These are phyloP conservation scores for Rhypophila decipiens DNA, from an alignment of 495 filamentous ascomycete species.

Conservation along the genomic window DNA sequence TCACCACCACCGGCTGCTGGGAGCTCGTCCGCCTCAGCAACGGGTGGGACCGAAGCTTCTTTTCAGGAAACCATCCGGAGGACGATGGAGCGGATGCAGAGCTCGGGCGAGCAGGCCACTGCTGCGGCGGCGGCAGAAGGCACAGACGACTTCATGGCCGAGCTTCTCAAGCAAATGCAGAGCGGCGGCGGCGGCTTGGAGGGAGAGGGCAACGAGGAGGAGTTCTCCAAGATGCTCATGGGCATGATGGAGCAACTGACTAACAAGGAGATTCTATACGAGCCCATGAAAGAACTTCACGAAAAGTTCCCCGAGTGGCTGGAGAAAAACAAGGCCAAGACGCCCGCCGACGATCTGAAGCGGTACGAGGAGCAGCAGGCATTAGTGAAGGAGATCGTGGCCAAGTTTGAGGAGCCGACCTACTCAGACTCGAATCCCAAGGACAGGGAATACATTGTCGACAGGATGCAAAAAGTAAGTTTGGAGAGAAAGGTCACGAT, in stretches of 20 bases:
- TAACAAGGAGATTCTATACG: slow-evolving; percentile 95
- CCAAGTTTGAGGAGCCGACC: slow-evolving; percentile 70
- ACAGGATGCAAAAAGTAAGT: slow-evolving; percentile 91
- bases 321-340: slow-evolving; percentile 61
- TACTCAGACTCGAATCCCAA: slow-evolving; percentile 76
- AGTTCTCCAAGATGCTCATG: slow-evolving; percentile 86
- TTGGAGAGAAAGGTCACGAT: no score
- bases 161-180: slow-evolving; percentile 81
- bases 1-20: neutral
- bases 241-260: slow-evolving; percentile 99
- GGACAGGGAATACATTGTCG: slow-evolving; percentile 89
- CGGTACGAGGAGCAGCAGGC: slow-evolving; percentile 75
- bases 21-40: neutral
- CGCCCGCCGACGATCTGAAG: slow-evolving; percentile 61
- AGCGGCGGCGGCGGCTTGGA: slow-evolving; percentile 45
- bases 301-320: slow-evolving; percentile 89
- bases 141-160: slow-evolving; percentile 72
- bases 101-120: slow-evolving; percentile 72
- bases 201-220: slow-evolving; percentile 68
- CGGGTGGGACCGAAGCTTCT: slow-evolving; percentile 43
- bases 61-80: slow-evolving; percentile 88
- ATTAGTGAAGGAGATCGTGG: slow-evolving; percentile 81
- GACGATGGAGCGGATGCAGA: slow-evolving; percentile 92
- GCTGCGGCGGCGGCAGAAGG: slow-evolving; percentile 66
- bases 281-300: slow-evolving; percentile 95